Evolutionary conservation across 768 basidiomycete genomes (phyloP).

Genomic region (Gautieria morchelliformis): DNA sequence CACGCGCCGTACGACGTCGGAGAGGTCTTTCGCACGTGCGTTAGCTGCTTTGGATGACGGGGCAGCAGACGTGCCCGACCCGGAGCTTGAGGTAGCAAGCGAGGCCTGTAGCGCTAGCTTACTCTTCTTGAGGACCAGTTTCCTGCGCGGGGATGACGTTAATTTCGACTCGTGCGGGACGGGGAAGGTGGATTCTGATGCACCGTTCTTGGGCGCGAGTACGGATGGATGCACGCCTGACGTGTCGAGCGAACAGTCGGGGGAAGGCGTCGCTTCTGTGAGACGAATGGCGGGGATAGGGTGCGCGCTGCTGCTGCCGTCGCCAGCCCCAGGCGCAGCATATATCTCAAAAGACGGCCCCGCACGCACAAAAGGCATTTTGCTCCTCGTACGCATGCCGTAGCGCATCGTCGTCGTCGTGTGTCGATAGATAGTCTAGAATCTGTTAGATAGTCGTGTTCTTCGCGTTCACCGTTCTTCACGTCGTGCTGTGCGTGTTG

Average conservation of each 20-base stretch:
- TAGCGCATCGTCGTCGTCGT: too few relatives aligned
- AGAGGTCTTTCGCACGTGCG: constrained; percentile 36
- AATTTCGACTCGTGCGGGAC: constrained; percentile 18
- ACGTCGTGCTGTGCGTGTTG: too few relatives aligned
- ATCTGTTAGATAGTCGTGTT: too few relatives aligned
- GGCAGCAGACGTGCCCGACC: constrained; percentile 16
- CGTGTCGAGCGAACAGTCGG: constrained; percentile 26
- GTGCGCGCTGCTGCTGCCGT: constrained; percentile 20
- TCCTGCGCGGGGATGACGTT: constrained; percentile 24
- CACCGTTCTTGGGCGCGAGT: constrained; percentile 15
- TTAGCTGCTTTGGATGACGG: neutral
- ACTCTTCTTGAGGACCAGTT: constrained; percentile 66
- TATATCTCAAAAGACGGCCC: constrained; percentile 10
- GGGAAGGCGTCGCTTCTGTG: constrained; percentile 57
- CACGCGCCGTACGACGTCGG: constrained; percentile 49
- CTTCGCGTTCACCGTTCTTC: too few relatives aligned
- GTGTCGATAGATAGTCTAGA: too few relatives aligned
- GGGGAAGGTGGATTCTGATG: constrained; percentile 13
- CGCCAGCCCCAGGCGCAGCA: constrained; percentile 4
- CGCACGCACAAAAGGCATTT: too few relatives aligned
- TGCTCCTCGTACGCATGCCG: too few relatives aligned
- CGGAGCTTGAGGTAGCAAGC: constrained; percentile 1
- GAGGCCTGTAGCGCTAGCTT: constrained; percentile 41
- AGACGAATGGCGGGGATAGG: constrained; percentile 56
- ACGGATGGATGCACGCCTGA: too few relatives aligned